Base-by-base conservation (phyloP, 495 filamentous ascomycete species). In the Usnea hakonensis region DNA sequence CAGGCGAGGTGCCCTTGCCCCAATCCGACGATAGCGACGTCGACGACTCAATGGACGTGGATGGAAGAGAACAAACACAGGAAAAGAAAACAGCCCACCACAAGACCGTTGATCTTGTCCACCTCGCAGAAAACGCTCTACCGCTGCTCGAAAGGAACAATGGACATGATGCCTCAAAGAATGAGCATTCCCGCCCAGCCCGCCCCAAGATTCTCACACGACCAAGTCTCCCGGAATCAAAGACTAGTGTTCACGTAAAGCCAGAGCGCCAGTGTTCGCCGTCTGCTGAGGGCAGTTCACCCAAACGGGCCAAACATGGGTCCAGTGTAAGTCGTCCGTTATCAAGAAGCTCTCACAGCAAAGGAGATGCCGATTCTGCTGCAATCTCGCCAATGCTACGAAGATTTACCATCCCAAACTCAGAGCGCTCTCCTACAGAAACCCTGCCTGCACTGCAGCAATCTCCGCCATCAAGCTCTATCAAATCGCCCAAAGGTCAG, bases 401-500 rank as follows among this genome's bases (percentile, higher is more conserved):
- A 13, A 64, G 62, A 50, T 65, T 69, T 40, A 72, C 71, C 9
- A 73, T 76, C 28, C 64, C 57, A 5, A 65, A 64, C 35, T 65
- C 72, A 23, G 64, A 70, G 23, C 58, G 61, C 19, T 60, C 67
- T 35, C 67, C 59, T 56, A 59, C 68, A 32, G 69, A 73, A 52
- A 67, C 66, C 16, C 70, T 76, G 11, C 72, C 74, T n/a, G 72
- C 71, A 17, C 68, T 77, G 48, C 75, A 75, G 56, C 65, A 58
- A 44, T 71, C 76, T 52, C 71, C 75, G 5, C 67, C 61, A 26
- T 74, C 75, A 11, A 65, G 64, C 40, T 62, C 70, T 9, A 63
- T 65, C 36, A 73, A 70, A 50, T 76, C 79, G 5, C 75, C 78
- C 3, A 78, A 80, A 2, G 71, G 70, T 53, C 69, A 60, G 10